A percentile compares a stretch with the other conserved stretches of the same genome.
Evolutionary conservation across 345 rosid species (phyloP).

Genomic region (Reutealis trisperma): DNA sequence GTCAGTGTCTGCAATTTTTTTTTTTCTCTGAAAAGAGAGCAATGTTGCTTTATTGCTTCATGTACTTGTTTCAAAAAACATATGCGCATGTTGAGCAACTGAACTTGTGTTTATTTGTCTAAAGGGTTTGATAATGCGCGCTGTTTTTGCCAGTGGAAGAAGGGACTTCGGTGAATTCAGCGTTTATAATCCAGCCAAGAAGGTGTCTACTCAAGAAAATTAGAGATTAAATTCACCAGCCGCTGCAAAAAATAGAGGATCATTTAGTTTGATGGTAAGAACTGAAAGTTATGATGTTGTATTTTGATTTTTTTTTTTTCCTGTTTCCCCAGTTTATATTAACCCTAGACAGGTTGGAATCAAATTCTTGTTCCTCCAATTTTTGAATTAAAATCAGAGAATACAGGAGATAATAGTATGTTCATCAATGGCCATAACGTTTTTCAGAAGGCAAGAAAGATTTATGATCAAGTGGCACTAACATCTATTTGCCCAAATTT

Average conservation of each 20-base stretch:
- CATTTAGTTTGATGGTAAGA: neutral
- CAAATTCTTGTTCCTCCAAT: no score
- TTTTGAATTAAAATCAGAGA: no score
- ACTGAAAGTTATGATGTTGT: neutral
- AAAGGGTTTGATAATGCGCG: slow-evolving; percentile 54
- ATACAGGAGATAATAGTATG: no score
- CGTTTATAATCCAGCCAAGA: slow-evolving; percentile 72
- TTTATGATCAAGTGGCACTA: no score
- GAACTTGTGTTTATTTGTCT: slow-evolving; percentile 28
- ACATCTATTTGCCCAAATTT: no score
- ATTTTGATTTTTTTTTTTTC: no score
- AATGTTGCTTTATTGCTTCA: neutral
- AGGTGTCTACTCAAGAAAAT: slow-evolving; percentile 10
- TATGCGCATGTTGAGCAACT: slow-evolving; percentile 11
- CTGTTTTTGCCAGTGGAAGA: slow-evolving; percentile 72
- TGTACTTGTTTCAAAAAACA: neutral
- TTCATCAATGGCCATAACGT: no score
- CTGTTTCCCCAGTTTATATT: no score
- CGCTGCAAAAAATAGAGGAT: neutral
- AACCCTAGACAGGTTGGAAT: no score
- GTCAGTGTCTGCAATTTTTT: neutral
- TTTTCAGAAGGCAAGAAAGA: no score
- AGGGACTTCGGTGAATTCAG: slow-evolving; percentile 93
- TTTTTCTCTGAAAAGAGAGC: neutral
- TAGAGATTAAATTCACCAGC: neutral